These are phyloP conservation scores for Dactylellina parvicollis DNA, from an alignment of 2,329 filamentous ascomycete species.

Conservation along the genomic window DNA sequence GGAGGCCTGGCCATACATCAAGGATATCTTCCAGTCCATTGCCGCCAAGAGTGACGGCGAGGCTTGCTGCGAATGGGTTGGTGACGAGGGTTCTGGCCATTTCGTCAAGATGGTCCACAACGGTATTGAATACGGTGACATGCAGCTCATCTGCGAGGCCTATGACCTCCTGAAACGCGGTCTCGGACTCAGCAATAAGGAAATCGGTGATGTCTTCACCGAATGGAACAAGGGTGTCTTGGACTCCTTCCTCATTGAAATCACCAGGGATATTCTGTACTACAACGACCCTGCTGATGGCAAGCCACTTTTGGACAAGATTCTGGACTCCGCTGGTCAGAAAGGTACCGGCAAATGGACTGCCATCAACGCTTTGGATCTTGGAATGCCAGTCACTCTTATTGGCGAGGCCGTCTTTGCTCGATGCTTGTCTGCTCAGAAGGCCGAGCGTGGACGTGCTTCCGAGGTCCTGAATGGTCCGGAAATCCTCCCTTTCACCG, in stretches of 20 bases:
- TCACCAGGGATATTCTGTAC: constrained; percentile 98
- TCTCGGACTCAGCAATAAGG: constrained; percentile 85
- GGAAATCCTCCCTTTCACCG: constrained; percentile 76
- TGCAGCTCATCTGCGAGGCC: constrained; percentile 99
- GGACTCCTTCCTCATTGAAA: constrained; percentile 99
- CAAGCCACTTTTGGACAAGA: constrained; percentile 94
- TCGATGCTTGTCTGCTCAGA: constrained; percentile 92
- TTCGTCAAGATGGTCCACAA: constrained; percentile 99
- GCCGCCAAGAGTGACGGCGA: constrained; percentile 97
- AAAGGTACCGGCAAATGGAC: constrained; percentile 99
- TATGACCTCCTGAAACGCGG: constrained; percentile 99
- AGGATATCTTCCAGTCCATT: constrained; percentile 98
- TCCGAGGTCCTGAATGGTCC: constrained; percentile 82
- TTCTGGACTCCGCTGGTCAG: constrained; percentile 96
- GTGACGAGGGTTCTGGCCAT: constrained; percentile 98
- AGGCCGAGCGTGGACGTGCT: constrained; percentile 88
- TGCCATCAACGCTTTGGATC: constrained; percentile 96
- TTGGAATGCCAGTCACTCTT: constrained; percentile 97
- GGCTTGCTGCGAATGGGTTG: constrained; percentile 99
- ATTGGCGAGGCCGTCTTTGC: constrained; percentile 97
- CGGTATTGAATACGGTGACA: constrained; percentile 99
- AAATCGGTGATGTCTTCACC: constrained; percentile 92
- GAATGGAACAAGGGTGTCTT: constrained; percentile 99
- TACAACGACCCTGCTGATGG: constrained; percentile 91
- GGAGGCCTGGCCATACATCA: constrained; percentile 96